Percentiles rank a stretch among this genome's conserved stretches.
Evolutionary conservation across 2,329 filamentous ascomycete species (phyloP).

Genomic region (Gnomoniopsis smithogilvyi): DNA sequence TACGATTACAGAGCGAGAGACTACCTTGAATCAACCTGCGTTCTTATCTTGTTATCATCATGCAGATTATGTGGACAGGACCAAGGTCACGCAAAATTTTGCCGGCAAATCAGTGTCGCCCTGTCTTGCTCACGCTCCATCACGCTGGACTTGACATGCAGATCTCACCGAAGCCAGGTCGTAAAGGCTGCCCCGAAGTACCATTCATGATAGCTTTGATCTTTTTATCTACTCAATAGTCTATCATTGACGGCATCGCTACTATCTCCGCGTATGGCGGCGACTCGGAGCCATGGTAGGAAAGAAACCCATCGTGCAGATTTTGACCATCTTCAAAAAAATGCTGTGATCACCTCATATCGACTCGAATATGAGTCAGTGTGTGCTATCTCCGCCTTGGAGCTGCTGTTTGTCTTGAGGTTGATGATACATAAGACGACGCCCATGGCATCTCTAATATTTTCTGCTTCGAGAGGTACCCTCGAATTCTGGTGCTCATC

Average conservation of each 20-base stretch:
- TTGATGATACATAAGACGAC: not conserved
- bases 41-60: not conserved
- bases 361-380: not conserved
- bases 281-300: not conserved
- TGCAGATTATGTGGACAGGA: not conserved
- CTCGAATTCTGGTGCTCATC: too few species aligned
- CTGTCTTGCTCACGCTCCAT: not conserved
- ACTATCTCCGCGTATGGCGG: constrained; percentile 6
- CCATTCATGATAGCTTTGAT: not conserved
- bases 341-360: not conserved
- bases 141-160: not conserved
- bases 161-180: not conserved
- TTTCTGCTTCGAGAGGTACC: not conserved
- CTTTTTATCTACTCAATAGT: not conserved
- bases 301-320: not conserved
- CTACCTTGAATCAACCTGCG: not conserved
- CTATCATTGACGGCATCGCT: not conserved
- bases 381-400: not conserved
- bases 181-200: not conserved
- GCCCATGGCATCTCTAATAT: not conserved
- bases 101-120: not conserved
- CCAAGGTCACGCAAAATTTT: not conserved
- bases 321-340: not conserved
- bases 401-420: not conserved
- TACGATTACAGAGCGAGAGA: too few species aligned